Percentiles rank a stretch among this genome's conserved stretches.
Conservation (phyloP, 371 early-diverging fungal species). For the Actinomucor elegans region DNA sequence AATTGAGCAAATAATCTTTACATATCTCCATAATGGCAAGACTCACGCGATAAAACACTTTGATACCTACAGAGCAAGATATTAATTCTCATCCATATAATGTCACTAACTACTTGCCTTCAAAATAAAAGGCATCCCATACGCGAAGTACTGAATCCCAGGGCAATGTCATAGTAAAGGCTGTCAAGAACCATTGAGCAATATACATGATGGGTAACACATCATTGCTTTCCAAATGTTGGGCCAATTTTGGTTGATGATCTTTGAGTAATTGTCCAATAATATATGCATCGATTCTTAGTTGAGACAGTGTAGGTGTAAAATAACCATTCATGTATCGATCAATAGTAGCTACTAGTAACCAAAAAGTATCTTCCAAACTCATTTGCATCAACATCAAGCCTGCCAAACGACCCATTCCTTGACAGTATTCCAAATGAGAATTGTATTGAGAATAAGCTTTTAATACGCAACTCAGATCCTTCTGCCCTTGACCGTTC, state of each 20-base stretch:
- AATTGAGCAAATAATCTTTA: conserved; percentile 64
- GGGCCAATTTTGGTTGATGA: conserved; percentile 70
- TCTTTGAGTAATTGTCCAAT: conserved; percentile 79
- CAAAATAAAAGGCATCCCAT: conserved; percentile 92
- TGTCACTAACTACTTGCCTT: conserved; percentile 48
- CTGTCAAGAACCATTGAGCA: conserved; percentile 93
- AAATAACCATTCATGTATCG: conserved; percentile 79
- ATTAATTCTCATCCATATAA: background rate
- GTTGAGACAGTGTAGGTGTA: conserved; percentile 70
- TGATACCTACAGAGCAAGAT: conserved; percentile 52
- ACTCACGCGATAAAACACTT: conserved; percentile 83
- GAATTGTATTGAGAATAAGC: conserved; percentile 91
- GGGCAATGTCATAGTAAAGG: conserved; percentile 87
- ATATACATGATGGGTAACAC: conserved; percentile 87
- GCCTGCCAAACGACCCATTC: conserved; percentile 93
- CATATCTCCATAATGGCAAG: conserved; percentile 75
- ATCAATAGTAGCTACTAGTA: conserved; percentile 78
- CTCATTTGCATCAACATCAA: conserved; percentile 88
- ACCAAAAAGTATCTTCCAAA: conserved; percentile 87
- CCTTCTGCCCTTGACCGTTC: conserved; percentile 67
- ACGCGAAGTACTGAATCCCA: conserved; percentile 90
- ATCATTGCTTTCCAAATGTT: conserved; percentile 76
- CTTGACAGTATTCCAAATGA: conserved; percentile 94
- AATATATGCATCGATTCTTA: conserved; percentile 81
- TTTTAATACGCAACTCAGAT: conserved; percentile 71